Evolutionary conservation across 163 green algal genomes (phyloP).

Genomic region (Volvox carteri): DNA sequence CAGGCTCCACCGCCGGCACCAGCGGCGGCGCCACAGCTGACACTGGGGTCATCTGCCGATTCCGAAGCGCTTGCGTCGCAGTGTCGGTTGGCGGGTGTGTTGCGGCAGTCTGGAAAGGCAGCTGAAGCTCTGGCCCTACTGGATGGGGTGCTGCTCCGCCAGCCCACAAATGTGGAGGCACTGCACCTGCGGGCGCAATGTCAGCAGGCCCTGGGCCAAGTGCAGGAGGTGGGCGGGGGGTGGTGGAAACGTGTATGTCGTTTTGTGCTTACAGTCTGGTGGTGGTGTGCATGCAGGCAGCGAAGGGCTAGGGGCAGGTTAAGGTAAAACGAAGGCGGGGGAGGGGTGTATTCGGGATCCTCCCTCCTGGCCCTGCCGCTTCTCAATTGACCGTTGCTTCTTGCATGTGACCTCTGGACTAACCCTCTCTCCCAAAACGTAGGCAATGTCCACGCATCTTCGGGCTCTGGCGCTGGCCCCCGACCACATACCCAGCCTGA

Average conservation of each 20-base stretch:
- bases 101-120: slow-evolving; percentile 55
- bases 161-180: slow-evolving; percentile 60
- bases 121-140: slow-evolving; percentile 68
- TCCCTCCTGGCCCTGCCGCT: no score
- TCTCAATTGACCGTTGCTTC: no score
- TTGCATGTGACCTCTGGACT: not conserved
- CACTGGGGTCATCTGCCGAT: not conserved
- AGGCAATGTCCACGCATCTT: slow-evolving; percentile 84
- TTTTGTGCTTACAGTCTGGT: no score
- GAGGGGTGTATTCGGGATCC: no score
- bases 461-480: slow-evolving; percentile 68
- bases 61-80: not conserved
- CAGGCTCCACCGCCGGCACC: not conserved
- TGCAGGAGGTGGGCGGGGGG: slow-evolving; percentile 61
- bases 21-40: not conserved
- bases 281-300: no score
- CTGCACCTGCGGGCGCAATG: slow-evolving; percentile 78
- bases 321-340: no score
- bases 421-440: not conserved
- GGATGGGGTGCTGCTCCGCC: slow-evolving; percentile 55
- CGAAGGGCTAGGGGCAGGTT: no score
- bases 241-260: no score
- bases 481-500: slow-evolving; percentile 69
- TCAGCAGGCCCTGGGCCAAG: slow-evolving; percentile 67
- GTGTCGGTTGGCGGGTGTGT: slow-evolving; percentile 41